phyloP scores from a whole-genome alignment of 78 protist species.

The Dictyostelium discoideum region dicty_2.7 NC_007088.5:3399501-3400000 shows the following conservation, averaged over 20 bases:
- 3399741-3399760: conserved; percentile 90
- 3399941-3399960: conserved; percentile 55
- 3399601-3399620: conserved; percentile 68
- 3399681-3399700: conserved; percentile 84
- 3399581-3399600: conserved; percentile 48
- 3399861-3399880: conserved; percentile 73
- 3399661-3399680: conserved; percentile 67
- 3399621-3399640: conserved; percentile 72
- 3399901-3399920: conserved; percentile 73
- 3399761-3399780: conserved; percentile 82
- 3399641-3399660: conserved; percentile 20
- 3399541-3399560: conserved; percentile 71
- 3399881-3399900: conserved; percentile 74
- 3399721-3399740: conserved; percentile 90
- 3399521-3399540: conserved; percentile 62
- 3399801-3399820: conserved; percentile 82
- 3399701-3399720: conserved; percentile 87
- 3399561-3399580: conserved; percentile 69
- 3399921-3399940: conserved; percentile 52
- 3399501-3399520: conserved; percentile 76
- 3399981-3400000: conserved; percentile 84
- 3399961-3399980: conserved; percentile 77
- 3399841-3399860: conserved; percentile 86
- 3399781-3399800: conserved; percentile 79
- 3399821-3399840: conserved; percentile 83